phyloP scores from a whole-genome alignment of 1,284 basidiomycete genomes.

The Meripilus lineatus region DNA sequence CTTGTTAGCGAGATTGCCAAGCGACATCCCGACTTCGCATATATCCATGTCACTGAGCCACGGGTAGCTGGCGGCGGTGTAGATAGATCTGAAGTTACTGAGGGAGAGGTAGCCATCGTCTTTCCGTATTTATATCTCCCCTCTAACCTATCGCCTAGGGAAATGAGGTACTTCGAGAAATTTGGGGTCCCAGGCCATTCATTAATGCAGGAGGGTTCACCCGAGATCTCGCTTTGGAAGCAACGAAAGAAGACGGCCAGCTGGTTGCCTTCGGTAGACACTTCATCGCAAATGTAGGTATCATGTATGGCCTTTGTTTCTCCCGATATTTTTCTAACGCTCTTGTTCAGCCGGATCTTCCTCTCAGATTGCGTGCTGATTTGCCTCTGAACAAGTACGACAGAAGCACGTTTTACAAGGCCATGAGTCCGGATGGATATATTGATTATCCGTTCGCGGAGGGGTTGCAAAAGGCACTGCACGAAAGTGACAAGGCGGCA shows the following conservation, averaged over 20 bases:
- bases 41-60: constrained; percentile 46
- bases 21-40: constrained; percentile 45
- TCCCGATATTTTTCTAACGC: background rate
- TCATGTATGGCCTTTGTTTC: no score
- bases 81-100: constrained; percentile 12
- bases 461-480: background rate
- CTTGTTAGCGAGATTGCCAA: constrained; percentile 31
- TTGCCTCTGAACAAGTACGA: constrained; percentile 29
- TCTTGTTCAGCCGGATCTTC: constrained; percentile 38
- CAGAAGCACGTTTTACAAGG: constrained; percentile 29
- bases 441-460: constrained; percentile 33
- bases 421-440: constrained; percentile 29
- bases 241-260: constrained; percentile 22
- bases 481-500: no score
- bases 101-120: constrained; percentile 11
- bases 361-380: constrained; percentile 31
- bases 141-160: constrained; percentile 12
- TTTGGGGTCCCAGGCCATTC: constrained; percentile 22
- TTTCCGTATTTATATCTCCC: constrained; percentile 2
- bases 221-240: constrained; percentile 18
- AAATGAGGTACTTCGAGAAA: constrained; percentile 25
- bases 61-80: constrained; percentile 20
- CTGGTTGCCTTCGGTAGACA: constrained; percentile 35
- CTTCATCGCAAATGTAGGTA: constrained; percentile 41
- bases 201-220: constrained; percentile 34